A percentile compares a stretch with the other conserved stretches of the same genome.
These are phyloP conservation scores for Corylus americana DNA, from an alignment of 306 rosid species.

Conservation along the genomic window DNA sequence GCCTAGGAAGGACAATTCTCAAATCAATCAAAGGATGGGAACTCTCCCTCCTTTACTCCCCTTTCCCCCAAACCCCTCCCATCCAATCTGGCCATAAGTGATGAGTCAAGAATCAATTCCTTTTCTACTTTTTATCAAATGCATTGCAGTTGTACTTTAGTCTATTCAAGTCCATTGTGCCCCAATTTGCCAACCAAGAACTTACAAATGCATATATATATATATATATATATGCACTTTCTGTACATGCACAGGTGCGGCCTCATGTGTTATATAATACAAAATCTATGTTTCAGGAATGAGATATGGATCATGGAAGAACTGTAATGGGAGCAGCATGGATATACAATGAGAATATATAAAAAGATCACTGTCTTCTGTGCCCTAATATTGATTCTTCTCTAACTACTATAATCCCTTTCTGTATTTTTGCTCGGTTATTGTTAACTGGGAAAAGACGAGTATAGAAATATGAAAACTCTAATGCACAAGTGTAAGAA, in stretches of 20 bases:
- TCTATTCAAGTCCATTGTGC: not conserved
- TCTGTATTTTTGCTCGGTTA: not conserved
- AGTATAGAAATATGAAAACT: not conserved
- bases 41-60: not conserved
- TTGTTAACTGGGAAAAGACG: slow-evolving; percentile 3
- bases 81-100: not conserved
- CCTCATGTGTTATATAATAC: not conserved
- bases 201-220: too few species aligned
- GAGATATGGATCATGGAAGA: not conserved
- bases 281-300: not conserved
- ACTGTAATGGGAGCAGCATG: not conserved
- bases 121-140: not conserved
- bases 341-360: too few species aligned
- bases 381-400: not conserved
- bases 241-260: not conserved
- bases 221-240: too few species aligned
- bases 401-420: not conserved
- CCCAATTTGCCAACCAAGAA: not conserved
- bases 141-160: not conserved
- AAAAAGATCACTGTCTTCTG: too few species aligned
- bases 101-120: not conserved
- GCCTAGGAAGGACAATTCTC: not conserved
- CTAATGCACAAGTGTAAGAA: slow-evolving; percentile 22
- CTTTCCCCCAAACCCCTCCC: not conserved
- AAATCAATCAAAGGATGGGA: not conserved